A percentile compares a stretch with the other conserved stretches of the same genome.
These are phyloP conservation scores for Schoenoplectus triqueter DNA, from an alignment of 202 grass and related monocot genomes.

Conservation along the genomic window DNA sequence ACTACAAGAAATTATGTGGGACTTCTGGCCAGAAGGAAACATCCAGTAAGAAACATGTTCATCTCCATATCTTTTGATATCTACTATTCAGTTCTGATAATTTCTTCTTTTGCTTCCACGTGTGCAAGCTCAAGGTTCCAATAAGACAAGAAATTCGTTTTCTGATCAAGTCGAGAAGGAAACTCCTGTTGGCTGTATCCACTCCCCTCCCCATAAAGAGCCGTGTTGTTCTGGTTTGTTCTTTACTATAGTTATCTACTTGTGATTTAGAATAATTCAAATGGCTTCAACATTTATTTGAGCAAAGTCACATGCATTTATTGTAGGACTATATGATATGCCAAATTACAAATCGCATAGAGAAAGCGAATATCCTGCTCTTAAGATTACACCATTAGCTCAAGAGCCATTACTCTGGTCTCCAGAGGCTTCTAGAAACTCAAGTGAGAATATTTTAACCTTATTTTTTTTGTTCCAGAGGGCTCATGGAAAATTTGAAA, in stretches of 20 bases:
- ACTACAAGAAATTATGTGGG: slow-evolving; percentile 67
- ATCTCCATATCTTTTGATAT: slow-evolving; percentile 32
- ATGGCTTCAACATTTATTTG: slow-evolving; percentile 35
- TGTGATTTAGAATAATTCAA: slow-evolving; percentile 19
- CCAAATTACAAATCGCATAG: slow-evolving; percentile 23
- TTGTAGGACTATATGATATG: slow-evolving; percentile 46
- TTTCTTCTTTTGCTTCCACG: slow-evolving; percentile 41
- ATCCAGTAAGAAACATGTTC: slow-evolving; percentile 45
- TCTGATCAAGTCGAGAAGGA: slow-evolving; percentile 41
- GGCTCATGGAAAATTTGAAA: background rate
- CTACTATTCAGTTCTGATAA: slow-evolving; percentile 32
- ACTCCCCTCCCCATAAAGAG: slow-evolving; percentile 37
- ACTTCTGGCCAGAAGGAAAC: slow-evolving; percentile 45
- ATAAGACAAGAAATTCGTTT: slow-evolving; percentile 40
- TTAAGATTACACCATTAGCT: slow-evolving; percentile 54
- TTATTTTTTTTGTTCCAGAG: background rate
- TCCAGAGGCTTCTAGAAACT: slow-evolving; percentile 60
- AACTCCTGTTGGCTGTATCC: slow-evolving; percentile 18
- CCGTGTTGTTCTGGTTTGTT: slow-evolving; percentile 49
- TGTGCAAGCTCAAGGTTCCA: slow-evolving; percentile 26
- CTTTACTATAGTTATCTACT: slow-evolving; percentile 26
- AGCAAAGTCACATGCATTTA: slow-evolving; percentile 37
- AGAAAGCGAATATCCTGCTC: slow-evolving; percentile 28
- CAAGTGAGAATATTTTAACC: slow-evolving; percentile 51
- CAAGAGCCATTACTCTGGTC: slow-evolving; percentile 50